A percentile compares a stretch with the other conserved stretches of the same genome.
phyloP scores from a whole-genome alignment of 495 filamentous ascomycete genomes.

The Mytilinidion resinicola region DNA sequence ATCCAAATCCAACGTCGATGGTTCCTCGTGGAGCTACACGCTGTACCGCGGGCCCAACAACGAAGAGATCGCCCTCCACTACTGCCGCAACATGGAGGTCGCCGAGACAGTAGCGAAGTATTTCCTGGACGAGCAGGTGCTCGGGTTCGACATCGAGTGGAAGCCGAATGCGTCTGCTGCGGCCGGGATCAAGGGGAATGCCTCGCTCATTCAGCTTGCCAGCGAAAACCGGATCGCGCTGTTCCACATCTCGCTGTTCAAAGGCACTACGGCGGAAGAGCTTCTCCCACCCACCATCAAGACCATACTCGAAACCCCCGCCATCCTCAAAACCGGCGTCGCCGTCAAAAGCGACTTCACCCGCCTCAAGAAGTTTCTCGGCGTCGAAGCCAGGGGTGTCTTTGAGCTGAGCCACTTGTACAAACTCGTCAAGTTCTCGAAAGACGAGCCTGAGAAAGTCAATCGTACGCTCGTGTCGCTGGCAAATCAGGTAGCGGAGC shows the following conservation, averaged over 20 bases:
- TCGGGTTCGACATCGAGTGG: conserved; percentile 42
- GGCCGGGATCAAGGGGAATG: conserved; percentile 30
- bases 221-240: conserved; percentile 35
- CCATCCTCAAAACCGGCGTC: conserved; percentile 84
- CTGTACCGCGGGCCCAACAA: conserved; percentile 32
- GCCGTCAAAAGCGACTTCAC: conserved; percentile 69
- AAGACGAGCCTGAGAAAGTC: conserved; percentile 9
- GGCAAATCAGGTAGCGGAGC: conserved; percentile 29
- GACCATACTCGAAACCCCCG: conserved; percentile 63
- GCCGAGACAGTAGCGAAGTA: conserved; percentile 28
- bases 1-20: conserved; percentile 16
- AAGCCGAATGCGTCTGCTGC: conserved; percentile 11
- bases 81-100: conserved; percentile 29
- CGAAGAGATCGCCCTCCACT: conserved; percentile 26
- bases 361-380: conserved; percentile 30
- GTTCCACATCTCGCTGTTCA: conserved; percentile 33
- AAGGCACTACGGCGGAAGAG: conserved; percentile 27
- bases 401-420: conserved; percentile 38
- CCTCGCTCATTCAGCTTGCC: conserved; percentile 37
- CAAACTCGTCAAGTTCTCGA: conserved; percentile 32
- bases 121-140: conserved; percentile 31
- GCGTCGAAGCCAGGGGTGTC: conserved; percentile 23
- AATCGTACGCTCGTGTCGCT: conserved; percentile 29
- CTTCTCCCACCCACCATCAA: conserved; percentile 32
- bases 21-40: conserved; percentile 28